Base-by-base conservation (phyloP, 2,329 filamentous ascomycete genomes). In the Chaetomiaceae sp. region DNA sequence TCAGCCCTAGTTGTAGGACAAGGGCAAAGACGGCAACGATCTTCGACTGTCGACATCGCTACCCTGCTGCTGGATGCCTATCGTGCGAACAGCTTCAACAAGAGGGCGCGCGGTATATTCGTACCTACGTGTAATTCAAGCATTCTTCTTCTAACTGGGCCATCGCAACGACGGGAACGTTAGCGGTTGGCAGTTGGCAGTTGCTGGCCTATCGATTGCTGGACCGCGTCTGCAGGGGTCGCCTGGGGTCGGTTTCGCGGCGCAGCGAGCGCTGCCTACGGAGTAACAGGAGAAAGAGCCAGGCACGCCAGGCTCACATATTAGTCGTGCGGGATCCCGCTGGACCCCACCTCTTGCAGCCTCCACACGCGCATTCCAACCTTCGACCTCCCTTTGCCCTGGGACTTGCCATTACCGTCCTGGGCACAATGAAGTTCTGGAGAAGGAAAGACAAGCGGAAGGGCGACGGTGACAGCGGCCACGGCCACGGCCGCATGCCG, bases 351-450 rank as follows among this genome's bases (percentile, higher is more conserved):
- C 45, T 42, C 38, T 25, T 47, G 32, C 32, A 23, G 11, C 51
- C 6, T 27, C 25, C 16, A 20, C 38, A 29, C 45, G 32, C 34
- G 4, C 27, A n/a, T 20, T 27, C 25, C 45, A 7, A n/a, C 16
- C 34, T 46, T 34, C 36, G 34, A 25, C 9, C 50, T 49, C 34
- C 23, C 42, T 10, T 36, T 21, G 21, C 33, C 33, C 54, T 51
- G 50, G 41, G 57, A 27, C 41, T 54, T 56, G 34, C 41, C 47
- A 47, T 44, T 49, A 21, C 40, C 49, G 18, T 44, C 34, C 23
- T n/a, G 48, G 20, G 36, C 59, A 65, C 61, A 48, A 68, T 68
- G 65, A 65, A 62, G 53, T 64, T 70, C 53, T 69, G 70, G 62
- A 63, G 56, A 54, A 63, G 62, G 56, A 65, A 65, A 51, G 67